A percentile compares a stretch with the other conserved stretches of the same genome.
Evolutionary conservation across 176 grass and related monocot species (phyloP).

Genomic region (Juncus effusus): DNA sequence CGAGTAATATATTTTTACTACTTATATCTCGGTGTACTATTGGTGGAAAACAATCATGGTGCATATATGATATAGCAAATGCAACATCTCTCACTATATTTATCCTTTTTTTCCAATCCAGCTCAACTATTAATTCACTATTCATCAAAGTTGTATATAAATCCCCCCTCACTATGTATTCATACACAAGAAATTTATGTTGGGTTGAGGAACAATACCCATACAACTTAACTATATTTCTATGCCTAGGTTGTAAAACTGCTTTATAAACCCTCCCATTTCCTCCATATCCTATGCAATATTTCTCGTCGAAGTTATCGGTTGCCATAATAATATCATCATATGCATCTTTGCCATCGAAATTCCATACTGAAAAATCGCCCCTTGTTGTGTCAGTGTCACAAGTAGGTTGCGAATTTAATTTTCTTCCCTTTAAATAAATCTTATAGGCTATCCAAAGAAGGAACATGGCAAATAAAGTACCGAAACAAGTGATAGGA

Average conservation of each 20-base stretch:
- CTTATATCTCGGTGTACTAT: conserved; percentile 65
- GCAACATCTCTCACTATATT: conserved; percentile 14
- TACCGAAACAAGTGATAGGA: background rate
- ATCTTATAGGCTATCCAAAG: background rate
- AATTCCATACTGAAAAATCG: conserved; percentile 1
- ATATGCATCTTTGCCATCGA: conserved; percentile 21
- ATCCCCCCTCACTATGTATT: conserved; percentile 18
- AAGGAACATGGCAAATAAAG: background rate
- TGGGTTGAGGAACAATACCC: conserved; percentile 22
- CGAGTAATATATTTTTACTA: conserved; percentile 60
- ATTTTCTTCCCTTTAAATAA: background rate
- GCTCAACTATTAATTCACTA: background rate
- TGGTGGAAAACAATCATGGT: conserved; percentile 34
- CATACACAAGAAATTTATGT: conserved; percentile 29
- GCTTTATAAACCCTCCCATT: conserved; percentile 28
- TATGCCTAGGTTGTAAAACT: background rate
- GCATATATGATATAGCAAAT: conserved; percentile 46
- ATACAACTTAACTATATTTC: conserved; percentile 28
- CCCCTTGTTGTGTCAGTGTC: too few relatives aligned
- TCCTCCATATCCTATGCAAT: conserved; percentile 17
- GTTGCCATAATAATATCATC: conserved; percentile 21
- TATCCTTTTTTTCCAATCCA: conserved; percentile 26
- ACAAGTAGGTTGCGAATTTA: too few relatives aligned
- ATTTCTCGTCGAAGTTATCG: conserved; percentile 18
- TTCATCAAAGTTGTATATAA: background rate